Evolutionary conservation across 2,329 filamentous ascomycete species (phyloP).

Genomic region (Akanthomyces lecanii): DNA sequence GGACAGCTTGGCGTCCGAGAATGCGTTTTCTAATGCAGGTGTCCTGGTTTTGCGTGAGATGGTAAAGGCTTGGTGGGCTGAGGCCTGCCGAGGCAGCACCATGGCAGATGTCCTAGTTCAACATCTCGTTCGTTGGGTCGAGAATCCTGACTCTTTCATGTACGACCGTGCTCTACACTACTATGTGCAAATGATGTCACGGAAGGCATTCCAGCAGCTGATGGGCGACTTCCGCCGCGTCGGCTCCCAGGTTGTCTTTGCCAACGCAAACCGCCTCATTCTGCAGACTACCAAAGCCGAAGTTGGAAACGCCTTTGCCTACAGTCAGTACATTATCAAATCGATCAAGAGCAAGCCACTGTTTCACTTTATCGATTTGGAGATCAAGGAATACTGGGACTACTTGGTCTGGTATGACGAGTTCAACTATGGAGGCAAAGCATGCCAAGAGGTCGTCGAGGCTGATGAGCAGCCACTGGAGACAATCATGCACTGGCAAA

Average conservation of each 20-base stretch:
- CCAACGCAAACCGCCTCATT: constrained; percentile 80
- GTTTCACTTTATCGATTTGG: constrained; percentile 94
- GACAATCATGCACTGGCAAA: constrained; percentile 97
- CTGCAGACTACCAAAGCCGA: constrained; percentile 95
- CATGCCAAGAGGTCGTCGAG: constrained; percentile 76
- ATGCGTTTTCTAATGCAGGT: constrained; percentile 87
- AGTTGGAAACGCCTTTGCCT: constrained; percentile 93
- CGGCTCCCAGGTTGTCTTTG: constrained; percentile 93
- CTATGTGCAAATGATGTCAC: constrained; percentile 98
- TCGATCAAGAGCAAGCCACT: constrained; percentile 93
- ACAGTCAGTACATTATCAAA: constrained; percentile 96
- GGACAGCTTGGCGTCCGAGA: constrained; percentile 70
- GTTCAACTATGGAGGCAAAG: constrained; percentile 97
- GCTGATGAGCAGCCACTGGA: constrained; percentile 70
- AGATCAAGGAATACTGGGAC: constrained; percentile 99
- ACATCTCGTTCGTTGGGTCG: constrained; percentile 95
- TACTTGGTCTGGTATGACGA: constrained; percentile 99
- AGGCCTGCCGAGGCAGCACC: constrained; percentile 81
- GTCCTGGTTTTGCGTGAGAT: constrained; percentile 91
- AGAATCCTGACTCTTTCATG: constrained; percentile 86
- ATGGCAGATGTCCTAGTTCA: constrained; percentile 99
- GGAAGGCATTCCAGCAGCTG: constrained; percentile 92
- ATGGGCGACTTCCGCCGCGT: constrained; percentile 96
- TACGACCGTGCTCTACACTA: constrained; percentile 93
- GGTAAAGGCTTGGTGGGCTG: constrained; percentile 98